Evolutionary conservation across 805 yeast species (phyloP), one percentile per base, ranked within the genome.

Genomic region (Kregervanrija fluxuum): DNA sequence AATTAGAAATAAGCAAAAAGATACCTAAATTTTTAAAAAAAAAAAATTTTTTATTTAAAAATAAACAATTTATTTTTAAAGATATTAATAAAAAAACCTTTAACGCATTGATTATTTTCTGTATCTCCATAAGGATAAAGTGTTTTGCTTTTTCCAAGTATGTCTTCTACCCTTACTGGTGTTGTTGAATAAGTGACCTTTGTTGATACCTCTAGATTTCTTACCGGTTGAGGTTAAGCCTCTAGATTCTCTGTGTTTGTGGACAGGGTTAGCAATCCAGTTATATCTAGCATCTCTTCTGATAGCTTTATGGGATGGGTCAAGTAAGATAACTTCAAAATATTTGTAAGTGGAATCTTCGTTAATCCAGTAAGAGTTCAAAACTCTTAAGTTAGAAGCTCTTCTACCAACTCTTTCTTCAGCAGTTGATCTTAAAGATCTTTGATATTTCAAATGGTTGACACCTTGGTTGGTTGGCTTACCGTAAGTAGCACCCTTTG

Each of bases 381-480:
- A 80, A 65, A 93, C 98, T 79, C 99, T 89, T 81, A 93, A 80
- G 89, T 93, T 93, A 67, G 95, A 82, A 73, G 95, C 95, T 73
- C 93, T 88, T 73, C 96, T 89, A 69, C 96, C 99, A 66, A 91
- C 95, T 80, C 98, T 87, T 82, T 93, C 99, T 80, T 93, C 99
- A 67, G 99, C 99, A 66, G 96, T 90, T 64, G 96, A 80, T 77
- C 95, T 88, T 74, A 88, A 79, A 55, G 96, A 84, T 77, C 91
- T 88, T 81, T 93, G 99, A 95, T 89, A 90, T 80, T 93, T 93
- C 79, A 93, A 86, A 75, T 93, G 97, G 81, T 81, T 82, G 62
- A 93, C 93, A 87, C 99, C 99, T 80, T 88, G 95, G 95, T 93
- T 93, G 80, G 99, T 93, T 84, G 99, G 99, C 86, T 93, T 93